Evolutionary conservation across 164 flowering plant genomes (phyloP).

Genomic region (Paratinospora sagittata): DNA sequence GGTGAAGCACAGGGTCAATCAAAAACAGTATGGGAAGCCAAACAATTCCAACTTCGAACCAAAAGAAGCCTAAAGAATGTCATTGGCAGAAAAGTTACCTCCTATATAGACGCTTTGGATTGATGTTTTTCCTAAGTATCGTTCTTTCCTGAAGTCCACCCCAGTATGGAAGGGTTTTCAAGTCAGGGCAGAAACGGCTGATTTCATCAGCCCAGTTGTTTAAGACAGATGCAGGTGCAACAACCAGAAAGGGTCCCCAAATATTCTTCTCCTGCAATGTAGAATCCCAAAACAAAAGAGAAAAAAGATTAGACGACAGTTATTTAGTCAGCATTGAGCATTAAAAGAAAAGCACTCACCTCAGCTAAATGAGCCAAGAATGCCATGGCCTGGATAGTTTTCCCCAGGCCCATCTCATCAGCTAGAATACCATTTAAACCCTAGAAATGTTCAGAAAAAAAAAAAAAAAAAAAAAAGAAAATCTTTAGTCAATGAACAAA

Average conservation of each 20-base stretch:
- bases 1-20: neutral
- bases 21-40: neutral
- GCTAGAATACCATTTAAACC: constrained; percentile 99
- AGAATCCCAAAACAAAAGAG: constrained; percentile 4
- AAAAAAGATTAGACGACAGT: neutral
- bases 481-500: constrained; percentile 11
- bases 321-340: constrained; percentile 1
- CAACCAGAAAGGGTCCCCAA: constrained; percentile 98
- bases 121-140: constrained; percentile 80
- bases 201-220: constrained; percentile 99
- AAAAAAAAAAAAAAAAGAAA: constrained; percentile 9
- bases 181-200: constrained; percentile 90
- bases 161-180: constrained; percentile 96
- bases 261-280: constrained; percentile 80
- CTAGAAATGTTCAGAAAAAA: too few species aligned
- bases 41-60: neutral
- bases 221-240: constrained; percentile 98
- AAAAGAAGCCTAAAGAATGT: neutral
- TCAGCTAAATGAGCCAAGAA: constrained; percentile 98
- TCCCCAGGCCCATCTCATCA: constrained; percentile 99
- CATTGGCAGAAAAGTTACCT: constrained; percentile 38
- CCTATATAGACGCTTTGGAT: constrained; percentile 90
- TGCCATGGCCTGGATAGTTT: constrained; percentile 99
- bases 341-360: constrained; percentile 34
- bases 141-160: constrained; percentile 84